These are phyloP conservation scores for Monosporascus sp. DNA, from an alignment of 2,329 filamentous ascomycete genomes.

Conservation along the genomic window DNA sequence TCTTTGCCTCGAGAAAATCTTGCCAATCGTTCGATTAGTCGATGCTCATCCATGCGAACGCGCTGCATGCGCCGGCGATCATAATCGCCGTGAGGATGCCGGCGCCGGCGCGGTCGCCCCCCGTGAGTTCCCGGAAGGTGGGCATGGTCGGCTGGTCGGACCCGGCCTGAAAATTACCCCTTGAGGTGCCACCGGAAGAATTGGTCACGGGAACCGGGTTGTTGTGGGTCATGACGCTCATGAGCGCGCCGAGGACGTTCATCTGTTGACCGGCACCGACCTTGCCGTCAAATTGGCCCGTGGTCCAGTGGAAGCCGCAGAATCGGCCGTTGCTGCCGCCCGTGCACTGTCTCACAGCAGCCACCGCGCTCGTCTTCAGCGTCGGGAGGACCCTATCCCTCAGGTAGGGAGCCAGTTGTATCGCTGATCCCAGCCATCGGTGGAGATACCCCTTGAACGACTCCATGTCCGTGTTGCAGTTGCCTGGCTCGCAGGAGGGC, in stretches of 20 bases:
- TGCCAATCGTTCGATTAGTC: slow-evolving; percentile 12
- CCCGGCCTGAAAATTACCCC: slow-evolving; percentile 38
- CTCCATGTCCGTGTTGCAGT: slow-evolving; percentile 66
- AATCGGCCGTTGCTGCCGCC: slow-evolving; percentile 51
- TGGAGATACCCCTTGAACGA: slow-evolving; percentile 68
- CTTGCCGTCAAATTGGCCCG: slow-evolving; percentile 33
- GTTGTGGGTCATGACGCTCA: slow-evolving; percentile 29
- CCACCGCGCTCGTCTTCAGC: slow-evolving; percentile 51
- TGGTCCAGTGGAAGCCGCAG: slow-evolving; percentile 60
- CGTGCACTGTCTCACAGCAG: slow-evolving; percentile 57
- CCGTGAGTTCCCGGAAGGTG: slow-evolving; percentile 30
- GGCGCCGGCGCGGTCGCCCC: slow-evolving; percentile 42
- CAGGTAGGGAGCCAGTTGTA: slow-evolving; percentile 58
- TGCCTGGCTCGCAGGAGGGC: slow-evolving; percentile 56
- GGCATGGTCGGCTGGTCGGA: slow-evolving; percentile 26
- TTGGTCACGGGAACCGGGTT: slow-evolving; percentile 40
- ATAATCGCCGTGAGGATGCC: slow-evolving; percentile 42
- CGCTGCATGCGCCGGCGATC: slow-evolving; percentile 33
- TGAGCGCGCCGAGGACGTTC: slow-evolving; percentile 48
- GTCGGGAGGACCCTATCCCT: slow-evolving; percentile 49
- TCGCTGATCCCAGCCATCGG: slow-evolving; percentile 57
- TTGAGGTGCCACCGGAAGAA: slow-evolving; percentile 44
- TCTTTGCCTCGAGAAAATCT: no score
- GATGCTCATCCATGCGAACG: slow-evolving; percentile 46
- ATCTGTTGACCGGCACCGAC: slow-evolving; percentile 52